These are phyloP conservation scores for Penicillium soppii DNA, from an alignment of 495 filamentous ascomycete species.

Conservation along the genomic window DNA sequence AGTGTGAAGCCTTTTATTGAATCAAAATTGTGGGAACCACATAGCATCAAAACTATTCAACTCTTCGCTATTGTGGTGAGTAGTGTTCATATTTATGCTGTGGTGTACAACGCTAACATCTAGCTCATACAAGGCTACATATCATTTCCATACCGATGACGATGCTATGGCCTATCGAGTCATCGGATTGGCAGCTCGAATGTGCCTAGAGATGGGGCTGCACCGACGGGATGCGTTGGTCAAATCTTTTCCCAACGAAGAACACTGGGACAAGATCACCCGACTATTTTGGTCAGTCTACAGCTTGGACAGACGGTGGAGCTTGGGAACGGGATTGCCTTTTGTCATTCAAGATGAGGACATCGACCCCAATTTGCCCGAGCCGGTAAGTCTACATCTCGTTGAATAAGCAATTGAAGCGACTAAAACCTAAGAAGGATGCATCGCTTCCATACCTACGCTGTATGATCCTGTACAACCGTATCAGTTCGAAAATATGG, in stretches of 20 bases:
- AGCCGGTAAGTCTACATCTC: constrained; percentile 59
- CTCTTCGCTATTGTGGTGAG: constrained; percentile 69
- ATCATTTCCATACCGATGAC: constrained; percentile 79
- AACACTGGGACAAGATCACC: constrained; percentile 58
- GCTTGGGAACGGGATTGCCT: constrained; percentile 76
- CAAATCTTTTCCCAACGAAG: constrained; percentile 60
- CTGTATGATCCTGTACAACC: constrained; percentile 76
- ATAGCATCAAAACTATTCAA: constrained; percentile 68
- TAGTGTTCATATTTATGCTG: background rate
- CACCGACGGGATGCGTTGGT: constrained; percentile 71
- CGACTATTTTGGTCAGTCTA: constrained; percentile 81
- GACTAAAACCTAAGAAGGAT: constrained; percentile 45
- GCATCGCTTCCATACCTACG: constrained; percentile 65
- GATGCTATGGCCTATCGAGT: constrained; percentile 78
- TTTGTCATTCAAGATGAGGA: constrained; percentile 81
- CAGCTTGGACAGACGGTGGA: constrained; percentile 78
- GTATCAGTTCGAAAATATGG: constrained; percentile 79
- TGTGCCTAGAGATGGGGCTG: constrained; percentile 78
- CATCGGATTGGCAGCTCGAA: constrained; percentile 70
- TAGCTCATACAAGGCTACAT: constrained; percentile 60
- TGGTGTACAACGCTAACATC: constrained; percentile 3
- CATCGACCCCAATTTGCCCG: constrained; percentile 74
- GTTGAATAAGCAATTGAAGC: background rate
- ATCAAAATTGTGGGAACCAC: constrained; percentile 63
- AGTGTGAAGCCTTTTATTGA: constrained; percentile 69